phyloP scores from a whole-genome alignment of 192 early-diverging fungal genomes.

The Rhizophagus sp. region DNA sequence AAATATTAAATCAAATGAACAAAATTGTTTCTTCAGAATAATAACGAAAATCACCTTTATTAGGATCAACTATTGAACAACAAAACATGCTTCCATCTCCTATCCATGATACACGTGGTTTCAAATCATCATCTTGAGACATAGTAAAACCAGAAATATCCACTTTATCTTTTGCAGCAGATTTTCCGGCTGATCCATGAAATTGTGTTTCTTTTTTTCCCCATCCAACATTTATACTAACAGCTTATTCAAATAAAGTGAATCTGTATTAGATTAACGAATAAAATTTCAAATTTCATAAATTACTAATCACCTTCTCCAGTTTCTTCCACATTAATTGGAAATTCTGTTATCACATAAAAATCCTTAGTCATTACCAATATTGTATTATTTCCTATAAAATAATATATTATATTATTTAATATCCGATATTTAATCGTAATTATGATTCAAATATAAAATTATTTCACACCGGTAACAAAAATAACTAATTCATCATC shows the following conservation, averaged over 20 bases:
- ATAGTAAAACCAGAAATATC: constrained; percentile 41
- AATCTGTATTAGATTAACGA: background rate
- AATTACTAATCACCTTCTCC: constrained; percentile 60
- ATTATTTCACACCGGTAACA: constrained; percentile 61
- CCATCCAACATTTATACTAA: constrained; percentile 89
- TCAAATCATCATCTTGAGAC: constrained; percentile 68
- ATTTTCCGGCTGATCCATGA: constrained; percentile 86
- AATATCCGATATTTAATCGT: background rate
- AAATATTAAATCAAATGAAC: background rate
- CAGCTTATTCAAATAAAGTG: constrained; percentile 40
- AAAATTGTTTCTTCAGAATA: background rate
- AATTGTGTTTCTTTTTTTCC: constrained; percentile 97
- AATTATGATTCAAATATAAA: background rate
- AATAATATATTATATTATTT: background rate
- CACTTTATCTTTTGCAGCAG: constrained; percentile 59
- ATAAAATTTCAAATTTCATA: background rate
- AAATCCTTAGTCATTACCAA: constrained; percentile 93
- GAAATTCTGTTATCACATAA: constrained; percentile 84
- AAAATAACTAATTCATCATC: constrained; percentile 85
- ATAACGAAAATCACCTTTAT: constrained; percentile 36
- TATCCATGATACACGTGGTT: constrained; percentile 82
- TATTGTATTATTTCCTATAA: constrained; percentile 60
- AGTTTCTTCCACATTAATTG: constrained; percentile 64
- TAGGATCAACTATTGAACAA: constrained; percentile 66
- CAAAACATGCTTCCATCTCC: constrained; percentile 86